Evolutionary conservation across 768 basidiomycete genomes (phyloP).

Genomic region (Pleurotus cornucopiae): DNA sequence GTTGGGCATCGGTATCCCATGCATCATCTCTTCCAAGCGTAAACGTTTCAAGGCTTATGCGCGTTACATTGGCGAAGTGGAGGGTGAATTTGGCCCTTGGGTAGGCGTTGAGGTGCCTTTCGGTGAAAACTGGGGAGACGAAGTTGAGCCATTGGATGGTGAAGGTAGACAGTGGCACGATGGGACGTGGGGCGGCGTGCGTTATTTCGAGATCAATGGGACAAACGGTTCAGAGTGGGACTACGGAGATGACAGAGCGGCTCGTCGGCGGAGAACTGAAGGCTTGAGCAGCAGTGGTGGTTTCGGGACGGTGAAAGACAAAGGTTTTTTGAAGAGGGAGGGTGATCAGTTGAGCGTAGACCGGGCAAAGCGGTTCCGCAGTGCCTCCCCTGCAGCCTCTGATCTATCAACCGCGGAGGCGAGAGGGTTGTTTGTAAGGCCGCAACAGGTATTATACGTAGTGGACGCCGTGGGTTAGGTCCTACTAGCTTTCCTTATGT

Average conservation of each 20-base stretch:
- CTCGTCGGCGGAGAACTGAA: conserved; percentile 41
- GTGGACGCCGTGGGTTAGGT: conserved; percentile 67
- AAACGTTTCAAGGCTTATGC: conserved; percentile 85
- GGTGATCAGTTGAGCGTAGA: conserved; percentile 46
- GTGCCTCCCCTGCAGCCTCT: conserved; percentile 64
- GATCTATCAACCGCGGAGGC: conserved; percentile 52
- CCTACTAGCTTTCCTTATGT: background rate
- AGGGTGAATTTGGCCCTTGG: conserved; percentile 81
- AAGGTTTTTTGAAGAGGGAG: conserved; percentile 33
- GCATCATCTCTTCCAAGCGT: conserved; percentile 81
- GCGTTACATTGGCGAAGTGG: conserved; percentile 83
- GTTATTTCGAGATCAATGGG: conserved; percentile 71
- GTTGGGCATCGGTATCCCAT: conserved; percentile 84
- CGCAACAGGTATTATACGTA: conserved; percentile 84
- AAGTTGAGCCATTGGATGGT: conserved; percentile 14
- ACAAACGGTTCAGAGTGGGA: conserved; percentile 56
- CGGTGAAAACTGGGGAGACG: conserved; percentile 43
- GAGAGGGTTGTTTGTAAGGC: conserved; percentile 77
- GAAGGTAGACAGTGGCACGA: conserved; percentile 84
- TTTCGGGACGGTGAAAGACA: conserved; percentile 17
- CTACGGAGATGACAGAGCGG: conserved; percentile 47
- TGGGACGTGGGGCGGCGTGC: conserved; percentile 75
- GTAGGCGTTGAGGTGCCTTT: conserved; percentile 88
- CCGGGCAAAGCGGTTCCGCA: conserved; percentile 64
- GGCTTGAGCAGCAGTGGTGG: conserved; percentile 25